phyloP scores from a whole-genome alignment of 164 flowering plant genomes.

The Umbellularia californica region DNA sequence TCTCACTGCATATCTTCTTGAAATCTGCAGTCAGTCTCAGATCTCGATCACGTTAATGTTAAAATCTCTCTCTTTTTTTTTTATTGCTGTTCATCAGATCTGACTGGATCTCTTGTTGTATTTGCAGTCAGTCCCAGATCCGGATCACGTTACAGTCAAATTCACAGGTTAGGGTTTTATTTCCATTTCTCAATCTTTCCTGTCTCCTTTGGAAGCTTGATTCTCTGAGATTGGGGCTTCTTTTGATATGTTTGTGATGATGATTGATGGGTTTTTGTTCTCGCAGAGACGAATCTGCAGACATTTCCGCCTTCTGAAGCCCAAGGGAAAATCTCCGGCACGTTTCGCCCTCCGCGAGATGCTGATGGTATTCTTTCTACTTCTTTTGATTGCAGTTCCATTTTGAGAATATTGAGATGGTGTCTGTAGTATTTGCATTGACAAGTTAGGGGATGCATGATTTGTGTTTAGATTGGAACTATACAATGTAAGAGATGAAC shows the following conservation, averaged over 20 bases:
- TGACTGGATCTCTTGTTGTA: neutral
- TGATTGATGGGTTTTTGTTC: neutral
- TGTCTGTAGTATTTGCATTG: too few species aligned
- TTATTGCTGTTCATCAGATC: neutral
- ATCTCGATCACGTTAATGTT: neutral
- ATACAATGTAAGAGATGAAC: too few species aligned
- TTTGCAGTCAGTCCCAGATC: conserved; percentile 73
- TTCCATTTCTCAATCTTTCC: neutral
- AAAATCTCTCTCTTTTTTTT: too few species aligned
- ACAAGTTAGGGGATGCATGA: too few species aligned
- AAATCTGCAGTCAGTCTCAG: neutral
- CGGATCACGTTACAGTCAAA: conserved; percentile 61
- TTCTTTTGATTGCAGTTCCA: neutral
- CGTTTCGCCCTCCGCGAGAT: conserved; percentile 74
- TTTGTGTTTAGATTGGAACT: too few species aligned
- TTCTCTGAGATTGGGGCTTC: neutral
- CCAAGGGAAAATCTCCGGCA: conserved; percentile 80
- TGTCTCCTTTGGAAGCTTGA: neutral
- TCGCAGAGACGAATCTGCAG: conserved; percentile 71
- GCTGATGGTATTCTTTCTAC: conserved; percentile 66
- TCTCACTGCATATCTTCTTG: neutral
- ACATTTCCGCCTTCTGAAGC: conserved; percentile 76
- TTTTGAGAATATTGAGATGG: too few species aligned
- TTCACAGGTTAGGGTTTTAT: conserved; percentile 33
- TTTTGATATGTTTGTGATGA: neutral